Evolutionary conservation across 177 flowering plant species (phyloP).

Genomic region (Vitis hybrid): DNA sequence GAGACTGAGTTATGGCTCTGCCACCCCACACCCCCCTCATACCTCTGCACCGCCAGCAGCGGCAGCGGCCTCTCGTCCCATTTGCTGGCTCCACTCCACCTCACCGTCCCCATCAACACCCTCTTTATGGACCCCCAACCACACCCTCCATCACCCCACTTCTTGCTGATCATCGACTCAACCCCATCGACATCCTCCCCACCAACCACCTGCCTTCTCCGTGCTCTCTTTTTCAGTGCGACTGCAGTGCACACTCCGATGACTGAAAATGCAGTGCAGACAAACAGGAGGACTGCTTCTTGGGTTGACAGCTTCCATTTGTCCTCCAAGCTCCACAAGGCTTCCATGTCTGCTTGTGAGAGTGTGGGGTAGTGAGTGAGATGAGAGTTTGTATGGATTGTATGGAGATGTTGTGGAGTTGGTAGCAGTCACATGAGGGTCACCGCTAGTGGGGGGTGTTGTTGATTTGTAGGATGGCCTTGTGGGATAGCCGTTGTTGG

Average conservation of each 20-base stretch:
- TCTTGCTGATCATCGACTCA: not conserved
- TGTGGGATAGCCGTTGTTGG: no score
- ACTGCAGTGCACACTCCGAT: constrained; percentile 29
- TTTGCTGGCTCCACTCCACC: constrained; percentile 60
- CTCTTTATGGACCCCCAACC: constrained; percentile 36
- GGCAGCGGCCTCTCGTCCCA: constrained; percentile 40
- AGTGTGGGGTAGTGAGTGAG: not conserved
- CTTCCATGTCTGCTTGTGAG: constrained; percentile 46
- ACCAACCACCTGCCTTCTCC: constrained; percentile 7
- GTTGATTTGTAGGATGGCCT: not conserved
- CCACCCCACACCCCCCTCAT: constrained; percentile 23
- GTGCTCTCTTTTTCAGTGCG: constrained; percentile 15
- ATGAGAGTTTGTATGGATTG: not conserved
- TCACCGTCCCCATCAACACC: constrained; percentile 36
- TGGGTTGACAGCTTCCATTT: constrained; percentile 58
- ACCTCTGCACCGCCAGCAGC: constrained; percentile 22
- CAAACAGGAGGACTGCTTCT: constrained; percentile 41
- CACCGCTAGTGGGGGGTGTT: not conserved
- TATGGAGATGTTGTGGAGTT: not conserved
- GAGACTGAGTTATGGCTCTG: constrained; percentile 42
- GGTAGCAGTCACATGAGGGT: not conserved
- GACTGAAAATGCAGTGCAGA: constrained; percentile 29
- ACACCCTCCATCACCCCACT: constrained; percentile 15
- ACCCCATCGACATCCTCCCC: not conserved
- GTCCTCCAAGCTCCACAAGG: constrained; percentile 62